Evolutionary conservation across 495 filamentous ascomycete genomes (phyloP).

Genomic region (Lepraria neglecta): DNA sequence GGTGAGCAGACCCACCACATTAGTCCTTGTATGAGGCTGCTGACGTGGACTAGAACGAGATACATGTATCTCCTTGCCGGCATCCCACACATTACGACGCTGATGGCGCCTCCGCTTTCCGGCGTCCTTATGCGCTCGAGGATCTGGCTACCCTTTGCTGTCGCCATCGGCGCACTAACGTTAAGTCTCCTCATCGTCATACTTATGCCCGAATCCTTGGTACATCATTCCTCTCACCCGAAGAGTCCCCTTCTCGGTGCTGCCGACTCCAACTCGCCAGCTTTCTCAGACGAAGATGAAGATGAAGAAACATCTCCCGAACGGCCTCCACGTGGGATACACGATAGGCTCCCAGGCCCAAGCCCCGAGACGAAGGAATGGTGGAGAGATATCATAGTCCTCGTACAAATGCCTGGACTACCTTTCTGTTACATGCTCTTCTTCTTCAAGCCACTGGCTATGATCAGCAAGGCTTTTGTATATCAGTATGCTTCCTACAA

Average conservation of each 20-base stretch:
- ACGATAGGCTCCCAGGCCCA: slow-evolving; percentile 3
- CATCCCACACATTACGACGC: slow-evolving; percentile 22
- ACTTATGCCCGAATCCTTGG: slow-evolving; percentile 23
- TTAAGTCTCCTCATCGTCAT: slow-evolving; percentile 16
- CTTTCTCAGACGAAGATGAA: slow-evolving; percentile 1
- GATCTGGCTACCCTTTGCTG: slow-evolving; percentile 24
- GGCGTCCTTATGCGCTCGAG: slow-evolving; percentile 19
- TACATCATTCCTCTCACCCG: slow-evolving; percentile 10
- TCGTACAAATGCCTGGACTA: slow-evolving; percentile 17
- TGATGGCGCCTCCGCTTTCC: slow-evolving; percentile 22
- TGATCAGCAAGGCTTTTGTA: slow-evolving; percentile 22
- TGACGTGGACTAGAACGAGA: slow-evolving; percentile 17
- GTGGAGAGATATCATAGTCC: slow-evolving; percentile 21
- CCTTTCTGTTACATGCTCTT: slow-evolving; percentile 20
- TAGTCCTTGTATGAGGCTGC: background rate
- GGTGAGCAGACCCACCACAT: slow-evolving; percentile 7
- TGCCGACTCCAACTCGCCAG: slow-evolving; percentile 5
- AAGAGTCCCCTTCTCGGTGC: slow-evolving; percentile 18
- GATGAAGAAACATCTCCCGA: background rate
- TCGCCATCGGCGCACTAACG: slow-evolving; percentile 18
- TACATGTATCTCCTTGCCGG: slow-evolving; percentile 26
- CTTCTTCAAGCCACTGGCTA: slow-evolving; percentile 21
- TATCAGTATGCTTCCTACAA: slow-evolving; percentile 24
- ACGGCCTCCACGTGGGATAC: slow-evolving; percentile 11
- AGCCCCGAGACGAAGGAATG: slow-evolving; percentile 15